phyloP scores from a whole-genome alignment of 129 eudicot genomes.

The Lactuca saligna region DNA sequence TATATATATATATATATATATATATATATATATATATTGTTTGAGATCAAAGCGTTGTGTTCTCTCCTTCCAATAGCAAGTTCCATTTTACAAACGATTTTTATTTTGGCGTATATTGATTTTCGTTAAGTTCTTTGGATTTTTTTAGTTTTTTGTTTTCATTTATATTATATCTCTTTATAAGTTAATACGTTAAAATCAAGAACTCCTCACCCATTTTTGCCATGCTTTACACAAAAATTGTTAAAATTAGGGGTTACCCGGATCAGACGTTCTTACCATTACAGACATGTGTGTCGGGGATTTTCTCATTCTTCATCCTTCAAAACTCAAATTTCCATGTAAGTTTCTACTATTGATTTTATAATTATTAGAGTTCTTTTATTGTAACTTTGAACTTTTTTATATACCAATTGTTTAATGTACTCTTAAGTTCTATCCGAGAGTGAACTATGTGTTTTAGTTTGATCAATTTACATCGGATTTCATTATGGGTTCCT shows the following conservation, averaged over 20 bases:
- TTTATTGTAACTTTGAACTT: not conserved
- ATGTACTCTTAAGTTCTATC: not conserved
- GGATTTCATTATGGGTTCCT: not conserved
- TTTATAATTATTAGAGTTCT: not conserved
- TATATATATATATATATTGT: too few species aligned
- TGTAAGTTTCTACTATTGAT: conserved; percentile 44
- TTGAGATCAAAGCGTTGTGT: too few species aligned
- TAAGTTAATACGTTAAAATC: conserved; percentile 21
- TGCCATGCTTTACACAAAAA: not conserved
- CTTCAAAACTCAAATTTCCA: conserved; percentile 88
- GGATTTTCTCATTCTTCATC: conserved; percentile 68
- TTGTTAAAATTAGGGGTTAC: conserved; percentile 17
- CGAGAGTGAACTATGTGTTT: conserved; percentile 1
- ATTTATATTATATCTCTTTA: too few species aligned
- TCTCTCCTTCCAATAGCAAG: too few species aligned
- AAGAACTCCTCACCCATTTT: conserved; percentile 18
- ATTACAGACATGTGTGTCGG: conserved; percentile 60
- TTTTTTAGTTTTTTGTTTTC: too few species aligned
- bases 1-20: too few species aligned
- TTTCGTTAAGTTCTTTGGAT: too few species aligned
- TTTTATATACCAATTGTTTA: conserved; percentile 17
- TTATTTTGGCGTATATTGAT: too few species aligned
- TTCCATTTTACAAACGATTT: too few species aligned
- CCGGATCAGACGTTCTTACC: conserved; percentile 14
- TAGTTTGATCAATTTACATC: not conserved